Evolutionary conservation across 1,284 basidiomycete genomes (phyloP).

Genomic region (Heterobasidion occidentale): DNA sequence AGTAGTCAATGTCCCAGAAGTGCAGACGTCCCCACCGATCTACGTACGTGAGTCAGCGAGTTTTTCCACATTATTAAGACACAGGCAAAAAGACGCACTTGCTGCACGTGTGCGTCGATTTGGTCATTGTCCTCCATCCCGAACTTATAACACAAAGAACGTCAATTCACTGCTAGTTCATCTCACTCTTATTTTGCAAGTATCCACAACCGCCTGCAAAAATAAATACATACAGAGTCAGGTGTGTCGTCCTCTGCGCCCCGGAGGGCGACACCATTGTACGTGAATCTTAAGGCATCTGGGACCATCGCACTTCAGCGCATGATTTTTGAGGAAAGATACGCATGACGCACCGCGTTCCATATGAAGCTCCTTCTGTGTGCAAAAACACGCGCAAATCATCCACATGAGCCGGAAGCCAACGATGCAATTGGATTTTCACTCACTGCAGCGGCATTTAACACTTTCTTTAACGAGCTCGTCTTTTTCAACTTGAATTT

Average conservation of each 20-base stretch:
- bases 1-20: too few species aligned
- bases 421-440: neutral
- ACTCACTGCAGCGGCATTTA: slow-evolving; percentile 2
- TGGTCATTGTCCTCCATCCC: slow-evolving; percentile 1
- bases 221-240: neutral
- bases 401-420: neutral
- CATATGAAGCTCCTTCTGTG: slow-evolving; percentile 2
- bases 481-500: slow-evolving; percentile 2
- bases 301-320: neutral
- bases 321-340: neutral
- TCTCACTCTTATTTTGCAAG: neutral
- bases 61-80: neutral
- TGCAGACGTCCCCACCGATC: neutral
- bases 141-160: neutral
- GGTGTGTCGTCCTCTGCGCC: slow-evolving; percentile 4
- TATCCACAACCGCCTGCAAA: neutral
- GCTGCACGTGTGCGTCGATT: neutral
- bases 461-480: neutral
- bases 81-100: neutral
- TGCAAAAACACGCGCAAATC: neutral
- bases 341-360: neutral
- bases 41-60: neutral
- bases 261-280: neutral
- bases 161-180: neutral
- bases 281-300: neutral